These are phyloP conservation scores for Citrus unshiu DNA, from an alignment of 345 rosid species.

Conservation along the genomic window DNA sequence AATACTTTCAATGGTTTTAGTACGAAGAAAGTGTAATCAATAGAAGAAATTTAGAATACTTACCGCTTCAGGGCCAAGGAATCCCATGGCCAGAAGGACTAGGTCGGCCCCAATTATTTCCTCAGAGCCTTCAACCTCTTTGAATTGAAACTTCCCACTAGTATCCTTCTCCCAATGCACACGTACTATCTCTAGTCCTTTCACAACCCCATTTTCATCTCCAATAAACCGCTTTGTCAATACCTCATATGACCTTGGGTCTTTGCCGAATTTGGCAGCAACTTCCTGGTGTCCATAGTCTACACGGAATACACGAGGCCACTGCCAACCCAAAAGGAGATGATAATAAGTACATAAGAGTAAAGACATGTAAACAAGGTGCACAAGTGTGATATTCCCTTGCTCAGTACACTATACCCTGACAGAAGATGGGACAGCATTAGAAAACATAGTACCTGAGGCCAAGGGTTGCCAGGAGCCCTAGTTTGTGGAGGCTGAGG, in stretches of 20 bases:
- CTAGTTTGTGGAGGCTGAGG: constrained; percentile 83
- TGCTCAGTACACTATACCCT: neutral
- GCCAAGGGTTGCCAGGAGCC: constrained; percentile 99
- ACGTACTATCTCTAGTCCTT: constrained; percentile 75
- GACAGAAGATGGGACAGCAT: neutral
- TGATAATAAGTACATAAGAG: neutral
- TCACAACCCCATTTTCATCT: constrained; percentile 73
- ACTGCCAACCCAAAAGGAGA: constrained; percentile 42
- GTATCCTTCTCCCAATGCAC: constrained; percentile 93
- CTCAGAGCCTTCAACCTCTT: constrained; percentile 84
- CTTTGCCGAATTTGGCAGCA: constrained; percentile 75
- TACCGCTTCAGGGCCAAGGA: constrained; percentile 94
- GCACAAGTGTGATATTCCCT: neutral
- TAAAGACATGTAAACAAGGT: neutral
- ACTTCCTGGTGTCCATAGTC: constrained; percentile 99
- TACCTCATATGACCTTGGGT: constrained; percentile 90
- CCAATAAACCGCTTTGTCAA: constrained; percentile 88
- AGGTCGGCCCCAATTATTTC: constrained; percentile 88
- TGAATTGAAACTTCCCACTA: constrained; percentile 71
- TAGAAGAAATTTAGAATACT: constrained; percentile 19
- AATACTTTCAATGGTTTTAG: constrained; percentile 1
- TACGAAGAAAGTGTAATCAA: neutral
- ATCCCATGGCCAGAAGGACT: constrained; percentile 93
- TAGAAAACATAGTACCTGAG: constrained; percentile 57
- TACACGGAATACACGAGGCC: constrained; percentile 93